Percentiles rank a stretch among this genome's conserved stretches.
Evolutionary conservation across 2,329 filamentous ascomycete genomes (phyloP).

Genomic region (Talaromyces sp.): DNA sequence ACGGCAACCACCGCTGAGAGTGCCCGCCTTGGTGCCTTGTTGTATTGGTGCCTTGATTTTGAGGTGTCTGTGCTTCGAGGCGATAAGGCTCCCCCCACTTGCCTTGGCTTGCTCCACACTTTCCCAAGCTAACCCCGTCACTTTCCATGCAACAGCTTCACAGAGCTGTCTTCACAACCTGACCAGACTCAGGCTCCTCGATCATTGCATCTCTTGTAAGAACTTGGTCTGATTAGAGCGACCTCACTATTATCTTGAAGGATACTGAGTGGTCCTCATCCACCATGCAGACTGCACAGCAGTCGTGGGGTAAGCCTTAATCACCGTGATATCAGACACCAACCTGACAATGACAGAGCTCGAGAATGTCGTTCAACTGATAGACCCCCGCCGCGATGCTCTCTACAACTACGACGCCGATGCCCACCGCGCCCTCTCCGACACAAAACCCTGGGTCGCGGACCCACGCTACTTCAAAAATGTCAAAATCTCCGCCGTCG

Average conservation of each 20-base stretch:
- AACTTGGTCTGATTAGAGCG: not conserved
- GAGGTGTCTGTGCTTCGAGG: slow-evolving; percentile 3
- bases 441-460: slow-evolving; percentile 68
- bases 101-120: not conserved
- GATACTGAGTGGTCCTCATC: not conserved
- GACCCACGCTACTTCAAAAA: slow-evolving; percentile 88
- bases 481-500: slow-evolving; percentile 88
- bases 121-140: not conserved
- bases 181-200: not conserved
- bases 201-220: not conserved
- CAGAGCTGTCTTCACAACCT: not conserved
- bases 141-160: not conserved
- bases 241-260: not conserved
- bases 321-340: slow-evolving; percentile 6
- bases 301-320: slow-evolving; percentile 57
- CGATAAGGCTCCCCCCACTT: not conserved
- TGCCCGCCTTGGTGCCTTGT: not conserved
- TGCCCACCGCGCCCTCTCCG: slow-evolving; percentile 64
- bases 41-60: slow-evolving; percentile 8
- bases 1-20: slow-evolving; percentile 29
- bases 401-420: slow-evolving; percentile 78
- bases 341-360: slow-evolving; percentile 60
- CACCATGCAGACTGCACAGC: slow-evolving; percentile 56
- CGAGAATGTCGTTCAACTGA: slow-evolving; percentile 77
- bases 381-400: slow-evolving; percentile 83